Evolutionary conservation across 2,329 filamentous ascomycete genomes (phyloP).

Genomic region (Talaromyces sp.): DNA sequence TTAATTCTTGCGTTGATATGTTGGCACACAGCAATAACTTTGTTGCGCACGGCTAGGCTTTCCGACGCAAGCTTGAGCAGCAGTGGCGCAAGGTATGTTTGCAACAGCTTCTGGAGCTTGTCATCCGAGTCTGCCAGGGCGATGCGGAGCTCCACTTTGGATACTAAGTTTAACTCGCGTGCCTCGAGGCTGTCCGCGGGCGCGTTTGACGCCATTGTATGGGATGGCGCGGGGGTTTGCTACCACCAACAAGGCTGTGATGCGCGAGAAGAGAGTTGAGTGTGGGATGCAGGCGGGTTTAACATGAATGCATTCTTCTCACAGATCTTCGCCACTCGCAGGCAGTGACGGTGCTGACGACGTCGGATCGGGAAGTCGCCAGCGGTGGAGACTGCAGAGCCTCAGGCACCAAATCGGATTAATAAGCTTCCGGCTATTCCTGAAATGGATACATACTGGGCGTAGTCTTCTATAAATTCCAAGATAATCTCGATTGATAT

Average conservation of each 20-base stretch:
- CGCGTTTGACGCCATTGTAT: constrained; percentile 27
- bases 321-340: background rate
- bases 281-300: background rate
- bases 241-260: background rate
- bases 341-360: background rate
- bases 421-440: background rate
- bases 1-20: constrained; percentile 64
- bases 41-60: constrained; percentile 71
- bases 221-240: background rate
- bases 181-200: constrained; percentile 37
- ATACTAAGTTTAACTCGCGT: constrained; percentile 74
- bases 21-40: constrained; percentile 67
- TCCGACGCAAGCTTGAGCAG: constrained; percentile 83
- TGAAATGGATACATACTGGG: no score
- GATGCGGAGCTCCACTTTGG: constrained; percentile 80
- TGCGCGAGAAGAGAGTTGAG: background rate
- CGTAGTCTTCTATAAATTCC: no score
- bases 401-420: background rate
- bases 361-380: background rate
- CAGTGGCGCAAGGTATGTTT: constrained; percentile 72
- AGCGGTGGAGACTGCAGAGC: background rate
- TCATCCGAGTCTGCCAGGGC: constrained; percentile 75
- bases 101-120: constrained; percentile 72
- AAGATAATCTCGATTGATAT: no score
- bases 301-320: background rate